Conservation (phyloP, 306 rosid species). For the Senna siamea region DNA sequence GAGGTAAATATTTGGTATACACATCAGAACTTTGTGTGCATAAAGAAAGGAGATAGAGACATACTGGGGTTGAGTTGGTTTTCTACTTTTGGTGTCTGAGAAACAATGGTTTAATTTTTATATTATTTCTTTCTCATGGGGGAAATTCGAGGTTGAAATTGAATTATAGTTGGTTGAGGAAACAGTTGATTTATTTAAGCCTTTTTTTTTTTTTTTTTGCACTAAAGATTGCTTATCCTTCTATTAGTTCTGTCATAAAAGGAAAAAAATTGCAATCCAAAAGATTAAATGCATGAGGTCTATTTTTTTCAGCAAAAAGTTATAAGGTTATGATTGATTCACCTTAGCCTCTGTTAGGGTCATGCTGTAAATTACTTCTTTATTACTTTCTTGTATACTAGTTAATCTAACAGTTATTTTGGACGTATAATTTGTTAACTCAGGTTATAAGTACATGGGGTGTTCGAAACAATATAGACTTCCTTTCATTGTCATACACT, state of each 20-base stretch:
- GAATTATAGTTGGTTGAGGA: conserved; percentile 13
- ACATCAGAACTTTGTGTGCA: not conserved
- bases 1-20: conserved; percentile 52
- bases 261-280: conserved; percentile 6
- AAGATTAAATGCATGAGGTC: conserved; percentile 37
- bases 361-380: not conserved
- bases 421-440: conserved; percentile 22
- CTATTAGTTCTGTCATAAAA: not conserved
- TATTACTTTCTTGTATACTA: conserved; percentile 34
- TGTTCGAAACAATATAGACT: conserved; percentile 76
- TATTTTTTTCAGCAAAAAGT: conserved; percentile 55
- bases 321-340: conserved; percentile 30
- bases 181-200: conserved; percentile 5
- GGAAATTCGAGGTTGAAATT: conserved; percentile 1
- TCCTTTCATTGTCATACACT: conserved; percentile 74
- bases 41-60: conserved; percentile 26
- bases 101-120: not conserved
- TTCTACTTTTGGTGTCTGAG: conserved; percentile 2
- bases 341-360: not conserved
- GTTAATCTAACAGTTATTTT: conserved; percentile 27
- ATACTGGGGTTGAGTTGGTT: conserved; percentile 10
- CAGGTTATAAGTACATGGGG: conserved; percentile 93
- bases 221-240: not conserved
- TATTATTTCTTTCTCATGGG: not conserved
- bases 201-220: too few relatives aligned